Conservation (phyloP, 129 eudicot genomes). For the Apium graveolens region DNA sequence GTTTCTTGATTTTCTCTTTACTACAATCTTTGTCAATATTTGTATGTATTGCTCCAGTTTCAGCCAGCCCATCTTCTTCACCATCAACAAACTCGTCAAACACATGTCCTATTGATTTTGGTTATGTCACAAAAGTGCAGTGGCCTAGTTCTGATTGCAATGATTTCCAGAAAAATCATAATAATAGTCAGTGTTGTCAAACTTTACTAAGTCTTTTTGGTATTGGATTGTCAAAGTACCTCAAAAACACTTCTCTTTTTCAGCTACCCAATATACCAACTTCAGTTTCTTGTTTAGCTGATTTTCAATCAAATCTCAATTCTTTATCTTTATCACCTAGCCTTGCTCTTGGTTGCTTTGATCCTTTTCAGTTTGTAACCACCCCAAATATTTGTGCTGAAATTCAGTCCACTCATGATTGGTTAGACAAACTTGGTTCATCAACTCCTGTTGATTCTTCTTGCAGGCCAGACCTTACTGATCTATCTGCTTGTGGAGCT, state of each 20-base stretch:
- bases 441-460: constrained; percentile 39
- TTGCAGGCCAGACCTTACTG: constrained; percentile 60
- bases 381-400: constrained; percentile 55
- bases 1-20: constrained; percentile 19
- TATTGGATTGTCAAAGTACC: constrained; percentile 37
- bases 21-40: constrained; percentile 10
- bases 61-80: constrained; percentile 14
- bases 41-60: neutral
- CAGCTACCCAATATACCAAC: constrained; percentile 46
- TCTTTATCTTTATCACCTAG: constrained; percentile 33
- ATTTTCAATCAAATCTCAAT: constrained; percentile 46
- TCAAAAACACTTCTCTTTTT: constrained; percentile 45
- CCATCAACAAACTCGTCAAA: constrained; percentile 16
- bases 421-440: constrained; percentile 54
- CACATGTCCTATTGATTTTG: constrained; percentile 52
- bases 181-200: constrained; percentile 39
- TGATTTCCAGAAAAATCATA: constrained; percentile 6
- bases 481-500: constrained; percentile 55
- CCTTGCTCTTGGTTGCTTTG: constrained; percentile 47
- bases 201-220: constrained; percentile 64
- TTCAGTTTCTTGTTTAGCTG: constrained; percentile 48
- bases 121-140: constrained; percentile 37
- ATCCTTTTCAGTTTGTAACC: constrained; percentile 64
- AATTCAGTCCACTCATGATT: constrained; percentile 41
- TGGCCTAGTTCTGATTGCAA: constrained; percentile 51